Conservation (phyloP, 495 filamentous ascomycete genomes). For the Aspergillus avenaceus region DNA sequence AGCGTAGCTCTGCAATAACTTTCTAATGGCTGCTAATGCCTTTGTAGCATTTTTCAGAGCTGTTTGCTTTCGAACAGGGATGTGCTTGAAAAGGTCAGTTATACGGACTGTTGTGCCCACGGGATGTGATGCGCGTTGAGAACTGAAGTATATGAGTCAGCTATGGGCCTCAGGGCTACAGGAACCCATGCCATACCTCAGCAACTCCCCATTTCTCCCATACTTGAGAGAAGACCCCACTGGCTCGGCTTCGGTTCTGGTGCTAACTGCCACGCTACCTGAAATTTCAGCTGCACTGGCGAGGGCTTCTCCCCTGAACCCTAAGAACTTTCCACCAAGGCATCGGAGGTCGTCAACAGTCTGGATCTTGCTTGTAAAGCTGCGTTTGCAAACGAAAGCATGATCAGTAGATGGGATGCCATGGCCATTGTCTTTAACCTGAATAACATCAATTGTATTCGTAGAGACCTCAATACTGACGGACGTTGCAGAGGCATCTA, state of each 20-base stretch:
- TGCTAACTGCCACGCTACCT: conserved; percentile 60
- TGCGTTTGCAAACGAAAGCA: conserved; percentile 58
- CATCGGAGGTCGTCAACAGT: conserved; percentile 64
- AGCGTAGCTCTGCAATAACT: conserved; percentile 69
- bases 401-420: conserved; percentile 75
- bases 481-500: conserved; percentile 75
- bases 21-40: conserved; percentile 59
- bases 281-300: conserved; percentile 72
- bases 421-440: conserved; percentile 85
- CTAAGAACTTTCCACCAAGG: conserved; percentile 64
- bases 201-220: conserved; percentile 46
- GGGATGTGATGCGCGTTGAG: conserved; percentile 55
- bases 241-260: conserved; percentile 65
- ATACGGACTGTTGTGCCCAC: conserved; percentile 76
- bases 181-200: too few relatives aligned
- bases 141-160: too few relatives aligned
- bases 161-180: too few relatives aligned
- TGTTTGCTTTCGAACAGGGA: conserved; percentile 73
- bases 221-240: conserved; percentile 55
- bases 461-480: conserved; percentile 68
- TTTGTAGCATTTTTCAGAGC: conserved; percentile 59
- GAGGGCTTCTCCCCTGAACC: conserved; percentile 86
- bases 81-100: conserved; percentile 58
- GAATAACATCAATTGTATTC: conserved; percentile 78
- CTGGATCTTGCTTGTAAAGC: conserved; percentile 84